Evolutionary conservation across 2,329 filamentous ascomycete genomes (phyloP), one percentile per base, ranked within the genome.

Genomic region (Hymenoscyphus fraxineus): DNA sequence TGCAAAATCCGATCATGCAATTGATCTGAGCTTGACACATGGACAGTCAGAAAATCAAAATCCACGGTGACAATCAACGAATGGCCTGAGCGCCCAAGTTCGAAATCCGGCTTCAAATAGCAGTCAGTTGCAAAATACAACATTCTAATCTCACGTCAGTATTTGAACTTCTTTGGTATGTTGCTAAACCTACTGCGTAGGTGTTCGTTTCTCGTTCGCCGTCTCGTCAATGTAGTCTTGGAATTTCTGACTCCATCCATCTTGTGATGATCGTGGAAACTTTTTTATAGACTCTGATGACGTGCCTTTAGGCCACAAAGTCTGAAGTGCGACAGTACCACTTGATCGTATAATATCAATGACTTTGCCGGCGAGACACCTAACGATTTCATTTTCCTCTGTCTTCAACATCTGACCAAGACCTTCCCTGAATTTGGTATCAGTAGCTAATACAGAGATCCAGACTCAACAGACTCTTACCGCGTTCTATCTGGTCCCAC

Each of bases 301-400:
- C 3, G 64, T 60, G 41, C 64, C n/a, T 7, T 44, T 27, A 10
- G 71, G 73, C 65, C 70, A 75, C 2, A 75, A 59, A 54, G 58
- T 31, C 19, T 67, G 60, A 5, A 68, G 41, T 1, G 56, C 27
- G 12, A 54, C 9, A 19, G 69, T 56, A 6, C 63, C 67, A 15
- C 58, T 59, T 9, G 64, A 44, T 13, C 65, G 4, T 15, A 74
- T 59, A 22, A 19, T 63, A 58, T 62, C 65, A 2, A 74, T 60
- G 13, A 75, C 27, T 64, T 67, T 63, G 1, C 66, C 73, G 54
- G 65, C 72, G 6, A 75, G 70, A 1, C 68, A 60, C 32, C 64
- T 67, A 6, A 73, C 51, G 15, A 74, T 67, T 51, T 73, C 72
- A 51, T 75, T 67, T 12, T 38, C 40, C 51, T 73, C 73, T 12